Base-by-base conservation (phyloP, 2,329 filamentous ascomycete genomes). In the Ambrosiella beaveri region DNA sequence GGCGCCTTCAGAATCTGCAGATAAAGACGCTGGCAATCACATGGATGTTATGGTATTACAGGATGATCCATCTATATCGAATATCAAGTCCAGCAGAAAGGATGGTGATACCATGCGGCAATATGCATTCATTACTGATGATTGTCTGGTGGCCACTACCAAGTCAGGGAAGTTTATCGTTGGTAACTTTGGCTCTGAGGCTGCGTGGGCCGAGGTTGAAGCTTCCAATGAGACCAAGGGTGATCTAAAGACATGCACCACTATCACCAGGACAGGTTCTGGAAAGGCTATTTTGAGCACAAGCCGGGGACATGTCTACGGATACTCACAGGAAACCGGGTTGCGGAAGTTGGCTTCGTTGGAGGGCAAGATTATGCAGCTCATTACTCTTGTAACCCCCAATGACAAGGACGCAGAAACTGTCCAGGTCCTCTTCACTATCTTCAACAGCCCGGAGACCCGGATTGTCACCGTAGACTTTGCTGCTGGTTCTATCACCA, bases 111-210 rank as follows among this genome's bases (percentile, higher is more conserved):
- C 70, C 8, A 78, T 86, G 60, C 77, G 79, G 58, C 75, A 78
- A 49, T 88, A 86, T 64, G 76, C 78, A 27, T 86, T 86, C 59
- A 65, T 86, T 2, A 74, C 74, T 0, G 68, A 76, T 2, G 66
- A 72, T 2, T 67, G 70, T 1, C 65, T 87, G 2, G 66, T 88
- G 15, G 71, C 78, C 2, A 75, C 74, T 0, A 84, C 82, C 0
- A 81, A 76, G 0, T 75, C 77, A 40, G 85, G 85, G 0, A 74
- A 75, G 15, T 65, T 87, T 0, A 70, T 85, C 3, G 62, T 77
- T 0, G 75, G 74, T 1, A 65, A 67, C 0, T 67, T 77, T 41
- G 61, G 50, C 2, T 56, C 62, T 6, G 49, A 62, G 1, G 57
- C 52, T n/a, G 58, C 62, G 0, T 81, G 78, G 78, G 64, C 67